A percentile compares a stretch with the other conserved stretches of the same genome.
These are phyloP conservation scores for Roridomyces roridus DNA, from an alignment of 768 basidiomycete species.

Conservation along the genomic window DNA sequence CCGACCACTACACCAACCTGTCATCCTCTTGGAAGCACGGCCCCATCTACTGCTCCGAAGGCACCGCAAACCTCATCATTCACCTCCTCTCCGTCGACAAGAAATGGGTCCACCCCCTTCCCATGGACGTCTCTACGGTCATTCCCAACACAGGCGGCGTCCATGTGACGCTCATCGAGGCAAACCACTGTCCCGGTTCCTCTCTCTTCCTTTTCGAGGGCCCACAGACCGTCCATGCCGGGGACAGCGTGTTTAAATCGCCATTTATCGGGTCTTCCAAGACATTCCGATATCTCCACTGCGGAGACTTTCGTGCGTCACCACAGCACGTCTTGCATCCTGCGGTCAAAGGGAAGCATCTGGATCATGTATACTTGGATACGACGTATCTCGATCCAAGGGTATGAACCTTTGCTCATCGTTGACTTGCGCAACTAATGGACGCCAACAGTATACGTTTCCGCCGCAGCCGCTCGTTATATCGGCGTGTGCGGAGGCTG, in stretches of 20 bases:
- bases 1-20: constrained; percentile 95
- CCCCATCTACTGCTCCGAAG: constrained; percentile 95
- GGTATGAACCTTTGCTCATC: constrained; percentile 37
- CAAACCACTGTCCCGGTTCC: constrained; percentile 98
- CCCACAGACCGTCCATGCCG: constrained; percentile 85
- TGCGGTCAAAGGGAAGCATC: constrained; percentile 75
- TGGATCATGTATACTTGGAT: constrained; percentile 93
- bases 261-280: constrained; percentile 70
- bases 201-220: constrained; percentile 95
- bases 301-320: constrained; percentile 92
- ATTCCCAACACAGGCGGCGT: constrained; percentile 88
- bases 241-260: constrained; percentile 80
- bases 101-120: constrained; percentile 88
- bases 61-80: constrained; percentile 89
- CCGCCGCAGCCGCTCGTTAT: constrained; percentile 96
- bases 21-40: constrained; percentile 88
- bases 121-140: constrained; percentile 75
- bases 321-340: constrained; percentile 89
- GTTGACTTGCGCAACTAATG: too few relatives aligned
- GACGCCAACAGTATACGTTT: constrained; percentile 97
- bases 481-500: constrained; percentile 88
- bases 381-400: constrained; percentile 95
- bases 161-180: constrained; percentile 92
- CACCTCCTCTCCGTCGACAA: constrained; percentile 90
- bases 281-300: constrained; percentile 90